Conservation (phyloP, 305 asterid species). For the Solanum hybrid region DNA sequence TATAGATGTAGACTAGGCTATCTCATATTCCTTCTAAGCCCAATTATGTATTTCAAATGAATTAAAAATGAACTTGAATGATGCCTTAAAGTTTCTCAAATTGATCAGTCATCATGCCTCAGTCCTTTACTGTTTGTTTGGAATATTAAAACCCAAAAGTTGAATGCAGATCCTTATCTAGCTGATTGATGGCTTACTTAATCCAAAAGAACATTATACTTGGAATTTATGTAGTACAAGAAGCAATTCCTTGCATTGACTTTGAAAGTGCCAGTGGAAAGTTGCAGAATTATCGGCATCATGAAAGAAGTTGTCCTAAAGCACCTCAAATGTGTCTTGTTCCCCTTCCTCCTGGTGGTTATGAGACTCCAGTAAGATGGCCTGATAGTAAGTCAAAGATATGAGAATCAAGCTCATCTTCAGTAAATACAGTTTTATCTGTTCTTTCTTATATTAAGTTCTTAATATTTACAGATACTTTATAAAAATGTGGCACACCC, state of each 20-base stretch:
- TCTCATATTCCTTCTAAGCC: too few species aligned
- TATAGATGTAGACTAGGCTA: too few species aligned
- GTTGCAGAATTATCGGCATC: conserved; percentile 65
- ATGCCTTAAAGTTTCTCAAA: too few species aligned
- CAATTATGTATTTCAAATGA: too few species aligned
- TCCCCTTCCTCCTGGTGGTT: conserved; percentile 80
- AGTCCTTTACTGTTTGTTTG: too few species aligned
- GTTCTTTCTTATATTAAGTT: not conserved
- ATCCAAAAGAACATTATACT: conserved; percentile 45
- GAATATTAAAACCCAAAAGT: too few species aligned
- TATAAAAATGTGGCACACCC: conserved; percentile 89
- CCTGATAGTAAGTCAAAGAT: conserved; percentile 88
- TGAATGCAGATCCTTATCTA: too few species aligned
- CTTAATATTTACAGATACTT: conserved; percentile 42
- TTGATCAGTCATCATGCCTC: too few species aligned
- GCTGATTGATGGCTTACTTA: too few species aligned
- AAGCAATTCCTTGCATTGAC: conserved; percentile 96
- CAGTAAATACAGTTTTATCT: not conserved
- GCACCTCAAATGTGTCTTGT: conserved; percentile 71
- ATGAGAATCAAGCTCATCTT: not conserved
- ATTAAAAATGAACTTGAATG: too few species aligned
- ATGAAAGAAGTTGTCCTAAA: conserved; percentile 80
- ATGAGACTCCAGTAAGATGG: conserved; percentile 62
- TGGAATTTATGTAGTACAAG: conserved; percentile 78
- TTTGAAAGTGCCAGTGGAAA: conserved; percentile 44